Conservation (phyloP, 805 yeast genomes). For the Metschnikowia chrysomelidarum region DNA sequence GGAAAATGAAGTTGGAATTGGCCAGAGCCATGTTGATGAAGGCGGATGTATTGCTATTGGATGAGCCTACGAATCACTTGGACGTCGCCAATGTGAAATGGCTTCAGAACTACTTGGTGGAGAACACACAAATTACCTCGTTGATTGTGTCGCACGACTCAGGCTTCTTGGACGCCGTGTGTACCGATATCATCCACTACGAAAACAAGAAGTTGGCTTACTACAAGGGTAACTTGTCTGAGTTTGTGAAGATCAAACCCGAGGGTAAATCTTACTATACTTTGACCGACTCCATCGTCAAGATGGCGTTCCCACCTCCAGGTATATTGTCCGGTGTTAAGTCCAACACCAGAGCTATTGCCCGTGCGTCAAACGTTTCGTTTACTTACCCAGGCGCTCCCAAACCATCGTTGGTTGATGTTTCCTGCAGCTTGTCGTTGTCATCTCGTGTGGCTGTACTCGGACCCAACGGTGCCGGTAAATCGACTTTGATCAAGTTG, state of each 20-base stretch:
- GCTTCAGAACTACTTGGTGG: constrained; percentile 84
- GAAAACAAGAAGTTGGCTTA: constrained; percentile 92
- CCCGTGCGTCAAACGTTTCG: constrained; percentile 79
- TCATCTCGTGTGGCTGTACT: constrained; percentile 96
- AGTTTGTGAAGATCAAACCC: constrained; percentile 86
- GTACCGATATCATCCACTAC: constrained; percentile 95
- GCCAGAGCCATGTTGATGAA: constrained; percentile 99
- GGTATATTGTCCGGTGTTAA: constrained; percentile 97
- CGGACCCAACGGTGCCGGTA: constrained; percentile 99
- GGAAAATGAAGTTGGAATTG: constrained; percentile 98
- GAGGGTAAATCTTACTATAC: constrained; percentile 97
- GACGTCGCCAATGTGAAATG: constrained; percentile 92
- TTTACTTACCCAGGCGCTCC: constrained; percentile 87
- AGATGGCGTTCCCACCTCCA: constrained; percentile 98
- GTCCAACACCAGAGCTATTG: constrained; percentile 91
- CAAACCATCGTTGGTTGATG: constrained; percentile 75
- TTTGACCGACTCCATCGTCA: constrained; percentile 84
- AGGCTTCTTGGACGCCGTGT: constrained; percentile 90
- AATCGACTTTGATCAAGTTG: constrained; percentile 90
- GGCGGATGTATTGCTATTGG: constrained; percentile 91
- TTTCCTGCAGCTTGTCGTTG: constrained; percentile 86
- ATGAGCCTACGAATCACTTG: constrained; percentile 98
- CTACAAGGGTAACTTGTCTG: constrained; percentile 94
- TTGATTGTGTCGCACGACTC: constrained; percentile 97
- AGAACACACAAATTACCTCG: constrained; percentile 85